Percentiles rank a stretch among this genome's conserved stretches.
These are phyloP conservation scores for Metrosideros polymorpha DNA, from an alignment of 441 rosid genomes.

Conservation along the genomic window DNA sequence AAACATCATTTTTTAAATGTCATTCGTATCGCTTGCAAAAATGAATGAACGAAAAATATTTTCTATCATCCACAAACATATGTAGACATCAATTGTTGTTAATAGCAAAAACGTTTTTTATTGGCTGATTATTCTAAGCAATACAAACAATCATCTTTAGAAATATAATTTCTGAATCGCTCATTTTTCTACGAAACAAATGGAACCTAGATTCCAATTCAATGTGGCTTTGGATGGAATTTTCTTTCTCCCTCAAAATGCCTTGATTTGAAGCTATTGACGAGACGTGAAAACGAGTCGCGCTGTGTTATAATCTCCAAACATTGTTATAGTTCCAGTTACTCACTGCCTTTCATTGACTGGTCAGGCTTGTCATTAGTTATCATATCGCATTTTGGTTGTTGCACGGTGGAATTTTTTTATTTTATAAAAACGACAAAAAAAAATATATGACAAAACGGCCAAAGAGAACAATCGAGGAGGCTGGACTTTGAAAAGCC, in stretches of 20 bases:
- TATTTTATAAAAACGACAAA: neutral
- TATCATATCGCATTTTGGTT: neutral
- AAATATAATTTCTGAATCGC: neutral
- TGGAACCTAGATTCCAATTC: accelerated
- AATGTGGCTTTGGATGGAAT: neutral
- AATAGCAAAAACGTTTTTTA: neutral
- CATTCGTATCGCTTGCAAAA: accelerated
- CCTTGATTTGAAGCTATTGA: neutral
- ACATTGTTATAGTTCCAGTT: neutral
- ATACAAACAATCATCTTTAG: neutral
- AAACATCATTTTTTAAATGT: neutral
- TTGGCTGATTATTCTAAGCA: neutral
- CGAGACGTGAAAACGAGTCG: neutral
- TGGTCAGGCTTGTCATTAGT: neutral
- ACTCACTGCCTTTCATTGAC: neutral
- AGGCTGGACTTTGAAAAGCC: neutral
- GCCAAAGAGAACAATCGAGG: neutral
- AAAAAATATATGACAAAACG: neutral
- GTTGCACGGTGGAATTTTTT: neutral
- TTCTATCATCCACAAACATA: accelerated
- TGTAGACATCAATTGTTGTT: accelerated
- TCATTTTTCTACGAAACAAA: neutral
- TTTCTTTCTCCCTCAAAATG: neutral
- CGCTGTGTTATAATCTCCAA: no score
- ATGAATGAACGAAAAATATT: neutral